These are phyloP conservation scores for Lizonia empirigonia DNA, from an alignment of 2,329 filamentous ascomycete genomes.

Conservation along the genomic window DNA sequence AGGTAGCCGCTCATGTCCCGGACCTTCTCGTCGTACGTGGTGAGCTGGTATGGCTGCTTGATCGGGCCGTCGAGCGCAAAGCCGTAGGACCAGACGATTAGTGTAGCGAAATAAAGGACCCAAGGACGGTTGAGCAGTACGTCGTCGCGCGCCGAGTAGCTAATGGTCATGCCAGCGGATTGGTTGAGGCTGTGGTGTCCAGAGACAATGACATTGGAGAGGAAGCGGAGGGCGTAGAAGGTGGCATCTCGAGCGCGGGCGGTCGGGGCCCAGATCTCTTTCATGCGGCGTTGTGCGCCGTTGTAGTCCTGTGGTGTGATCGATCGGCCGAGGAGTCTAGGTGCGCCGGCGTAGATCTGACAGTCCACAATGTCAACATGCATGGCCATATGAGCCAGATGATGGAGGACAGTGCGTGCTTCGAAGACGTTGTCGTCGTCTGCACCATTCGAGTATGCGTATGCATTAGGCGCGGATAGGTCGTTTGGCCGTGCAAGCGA, in stretches of 20 bases:
- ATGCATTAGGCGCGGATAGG: constrained; percentile 33
- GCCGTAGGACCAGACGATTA: constrained; percentile 95
- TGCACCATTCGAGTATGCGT: constrained; percentile 38
- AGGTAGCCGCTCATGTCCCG: constrained; percentile 82
- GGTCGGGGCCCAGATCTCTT: constrained; percentile 84
- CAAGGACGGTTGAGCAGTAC: constrained; percentile 89
- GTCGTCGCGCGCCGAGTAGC: constrained; percentile 84
- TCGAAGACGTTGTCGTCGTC: constrained; percentile 79
- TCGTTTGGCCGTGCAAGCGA: constrained; percentile 66
- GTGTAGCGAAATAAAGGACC: constrained; percentile 90
- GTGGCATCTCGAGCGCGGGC: constrained; percentile 88
- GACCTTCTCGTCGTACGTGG: constrained; percentile 68
- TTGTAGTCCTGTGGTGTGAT: constrained; percentile 83
- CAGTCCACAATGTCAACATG: constrained; percentile 97
- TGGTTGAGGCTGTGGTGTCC: constrained; percentile 51
- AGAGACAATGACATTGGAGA: constrained; percentile 80
- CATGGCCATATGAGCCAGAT: constrained; percentile 96
- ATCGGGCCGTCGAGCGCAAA: constrained; percentile 86
- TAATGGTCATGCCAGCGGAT: constrained; percentile 33
- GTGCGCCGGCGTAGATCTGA: constrained; percentile 91
- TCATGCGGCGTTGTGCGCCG: constrained; percentile 81
- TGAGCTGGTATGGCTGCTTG: constrained; percentile 57
- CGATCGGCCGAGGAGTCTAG: constrained; percentile 79
- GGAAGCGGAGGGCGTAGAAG: constrained; percentile 88
- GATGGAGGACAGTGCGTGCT: constrained; percentile 85